Evolutionary conservation across 805 yeast species (phyloP).

Genomic region (Sungouiella blattae): DNA sequence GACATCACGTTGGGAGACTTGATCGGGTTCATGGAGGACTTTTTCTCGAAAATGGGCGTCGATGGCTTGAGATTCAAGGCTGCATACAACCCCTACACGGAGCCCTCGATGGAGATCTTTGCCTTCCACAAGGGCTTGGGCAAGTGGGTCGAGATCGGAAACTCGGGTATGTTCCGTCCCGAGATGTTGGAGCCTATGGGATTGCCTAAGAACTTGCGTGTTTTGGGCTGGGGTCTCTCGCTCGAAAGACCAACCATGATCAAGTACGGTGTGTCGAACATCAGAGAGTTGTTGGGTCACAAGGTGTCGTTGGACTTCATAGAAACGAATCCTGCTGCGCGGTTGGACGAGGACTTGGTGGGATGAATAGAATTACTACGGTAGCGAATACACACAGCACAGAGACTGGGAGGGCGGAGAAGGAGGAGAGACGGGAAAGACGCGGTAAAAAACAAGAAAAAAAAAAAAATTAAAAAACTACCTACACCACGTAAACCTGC

Average conservation of each 20-base stretch:
- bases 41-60: constrained; percentile 97
- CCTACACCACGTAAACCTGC: no score
- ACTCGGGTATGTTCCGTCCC: constrained; percentile 99
- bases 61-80: constrained; percentile 94
- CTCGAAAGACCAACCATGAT: constrained; percentile 99
- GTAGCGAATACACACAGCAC: no score
- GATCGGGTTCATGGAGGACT: constrained; percentile 97
- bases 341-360: constrained; percentile 65
- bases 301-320: constrained; percentile 92
- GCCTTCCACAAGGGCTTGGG: constrained; percentile 93
- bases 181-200: constrained; percentile 99
- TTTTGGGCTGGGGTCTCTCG: constrained; percentile 95
- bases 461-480: no score
- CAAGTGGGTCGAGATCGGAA: constrained; percentile 99
- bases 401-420: no score
- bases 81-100: constrained; percentile 98
- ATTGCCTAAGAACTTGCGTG: constrained; percentile 88
- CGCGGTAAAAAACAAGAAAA: no score
- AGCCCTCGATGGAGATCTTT: constrained; percentile 96
- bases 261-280: constrained; percentile 91
- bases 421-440: no score
- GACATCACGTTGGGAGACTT: constrained; percentile 91
- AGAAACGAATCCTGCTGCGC: constrained; percentile 95
- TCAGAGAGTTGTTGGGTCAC: constrained; percentile 95
- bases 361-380: no score